phyloP scores from a whole-genome alignment of 2,329 filamentous ascomycete genomes.

The Sporothrix luriei region DNA sequence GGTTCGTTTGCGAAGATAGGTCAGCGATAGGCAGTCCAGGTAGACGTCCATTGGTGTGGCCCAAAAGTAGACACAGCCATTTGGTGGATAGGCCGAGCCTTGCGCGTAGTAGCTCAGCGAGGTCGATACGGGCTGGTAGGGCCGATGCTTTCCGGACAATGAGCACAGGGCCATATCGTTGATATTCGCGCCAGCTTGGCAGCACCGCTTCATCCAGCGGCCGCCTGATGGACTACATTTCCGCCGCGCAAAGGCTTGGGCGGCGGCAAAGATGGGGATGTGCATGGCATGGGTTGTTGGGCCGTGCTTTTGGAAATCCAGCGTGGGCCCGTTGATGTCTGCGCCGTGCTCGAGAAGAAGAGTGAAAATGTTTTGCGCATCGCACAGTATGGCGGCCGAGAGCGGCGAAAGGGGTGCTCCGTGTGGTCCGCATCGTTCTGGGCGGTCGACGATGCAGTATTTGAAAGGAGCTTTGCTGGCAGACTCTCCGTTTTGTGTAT shows the following conservation, averaged over 20 bases:
- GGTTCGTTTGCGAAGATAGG: background rate
- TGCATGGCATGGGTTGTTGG: constrained; percentile 22
- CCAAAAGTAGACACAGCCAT: constrained; percentile 11
- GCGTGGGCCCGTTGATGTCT: constrained; percentile 8
- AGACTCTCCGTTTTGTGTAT: background rate
- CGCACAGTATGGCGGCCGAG: constrained; percentile 1
- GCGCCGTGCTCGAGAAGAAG: constrained; percentile 2
- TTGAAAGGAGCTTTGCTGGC: background rate
- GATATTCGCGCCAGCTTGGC: background rate
- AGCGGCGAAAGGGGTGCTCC: constrained; percentile 21
- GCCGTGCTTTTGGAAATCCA: background rate
- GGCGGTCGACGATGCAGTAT: constrained; percentile 19
- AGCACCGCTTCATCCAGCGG: background rate
- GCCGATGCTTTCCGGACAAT: background rate
- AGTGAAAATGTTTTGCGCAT: background rate
- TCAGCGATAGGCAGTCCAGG: background rate
- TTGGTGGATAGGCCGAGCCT: background rate
- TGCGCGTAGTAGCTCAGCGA: constrained; percentile 12
- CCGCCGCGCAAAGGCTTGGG: background rate
- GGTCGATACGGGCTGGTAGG: background rate
- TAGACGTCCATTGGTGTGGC: constrained; percentile 16
- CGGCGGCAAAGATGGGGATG: constrained; percentile 28
- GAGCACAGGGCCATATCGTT: constrained; percentile 20
- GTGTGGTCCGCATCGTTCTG: background rate
- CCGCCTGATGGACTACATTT: background rate